Base-by-base conservation (phyloP, 2,329 filamentous ascomycete genomes). In the Elsinoe australis region DNA sequence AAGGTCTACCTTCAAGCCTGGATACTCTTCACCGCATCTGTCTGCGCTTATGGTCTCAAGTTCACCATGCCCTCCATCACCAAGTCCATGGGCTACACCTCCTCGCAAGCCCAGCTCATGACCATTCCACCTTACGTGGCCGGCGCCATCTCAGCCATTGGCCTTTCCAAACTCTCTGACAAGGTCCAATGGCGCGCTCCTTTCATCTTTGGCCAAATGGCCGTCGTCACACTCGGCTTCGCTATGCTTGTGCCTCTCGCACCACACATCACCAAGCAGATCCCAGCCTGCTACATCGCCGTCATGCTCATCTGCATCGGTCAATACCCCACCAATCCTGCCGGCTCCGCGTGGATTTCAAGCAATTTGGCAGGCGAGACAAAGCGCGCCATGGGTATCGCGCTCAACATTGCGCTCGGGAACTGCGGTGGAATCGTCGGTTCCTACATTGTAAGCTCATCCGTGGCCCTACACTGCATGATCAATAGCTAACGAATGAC, bases 21-120 rank as follows among this genome's bases (percentile, higher is more conserved):
- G 19, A 53, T 58, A 0, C 54, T 58, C 42, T 54, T 55, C 41
- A 56, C 57, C 15, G 55, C 56, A 18, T 53, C 47, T n/a, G 56
- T 58, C 3, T 54, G 54, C 4, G 57, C 54, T 18, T 59, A 58
- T 5, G 70, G 69, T 22, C 61, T 71, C 9, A 55, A 55, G 21
- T 56, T 64, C 24, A 59, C 63, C 47, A 52, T 59, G 51, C 67
- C 65, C 1, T 82, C 81, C 0, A 79, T 87, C 38, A 56, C 54
- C 35, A 49, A 52, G 0, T 50, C 38, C 15, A 56, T 60, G 52
- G 58, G 58, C 15, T 59, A 55, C 45, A 45, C 50, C 6, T 52
- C 49, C 9, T 54, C 54, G 1, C 42, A 50, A 18, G 57, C 58
- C 2, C 57, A 60, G 46, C 53, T 59, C 8, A 53, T 60, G 24